Evolutionary conservation across 345 rosid genomes (phyloP), one percentile per base, ranked within the genome.

Genomic region (Corchorus olitorius): DNA sequence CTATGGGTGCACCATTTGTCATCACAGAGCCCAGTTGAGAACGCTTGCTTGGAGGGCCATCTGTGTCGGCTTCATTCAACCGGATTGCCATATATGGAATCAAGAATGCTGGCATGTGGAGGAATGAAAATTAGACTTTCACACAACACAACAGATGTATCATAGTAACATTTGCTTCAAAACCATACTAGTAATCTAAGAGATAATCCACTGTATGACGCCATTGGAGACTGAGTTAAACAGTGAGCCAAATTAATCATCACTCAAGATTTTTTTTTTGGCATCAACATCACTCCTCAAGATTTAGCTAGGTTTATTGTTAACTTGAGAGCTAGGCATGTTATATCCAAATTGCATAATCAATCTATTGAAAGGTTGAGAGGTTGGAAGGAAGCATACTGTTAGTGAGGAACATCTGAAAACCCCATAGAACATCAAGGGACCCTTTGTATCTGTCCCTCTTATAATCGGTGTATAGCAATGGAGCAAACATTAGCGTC

Each of bases 401-500:
- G 86, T 96, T 93, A 65, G 98, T 93, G 58, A 96, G 97, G 89
- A 96, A 96, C 99, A 96, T 93, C 91, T 92, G 97, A 71, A 89
- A 78, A 54, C 93, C 85, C 98, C 99, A 96, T 62, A 93, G 76
- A 74, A 88, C 39, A 19, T 91, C 99, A 62, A 96, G 81, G 52
- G 97, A 96, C 63, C 93, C 84, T 79, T 79, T 86, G 91, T 80
- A 96, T 74, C 96, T 83, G 79, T 92, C 88, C 80, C 95, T 91
- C 86, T 84, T 90, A 1, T 79, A 22, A 84, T 96, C 99, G 2
- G 99, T 92, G 87, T 88, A 96, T 56, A 96, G 82, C 81, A 93
- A 79, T 1, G 98, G 99, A 78, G 99, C 98, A 83, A 93, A 93
- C 99, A 96, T 88, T 81, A 96, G 89, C 7, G 98, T 96, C 99